Conservation (phyloP, 306 rosid genomes). For the Amphicarpaea edgeworthii region DNA sequence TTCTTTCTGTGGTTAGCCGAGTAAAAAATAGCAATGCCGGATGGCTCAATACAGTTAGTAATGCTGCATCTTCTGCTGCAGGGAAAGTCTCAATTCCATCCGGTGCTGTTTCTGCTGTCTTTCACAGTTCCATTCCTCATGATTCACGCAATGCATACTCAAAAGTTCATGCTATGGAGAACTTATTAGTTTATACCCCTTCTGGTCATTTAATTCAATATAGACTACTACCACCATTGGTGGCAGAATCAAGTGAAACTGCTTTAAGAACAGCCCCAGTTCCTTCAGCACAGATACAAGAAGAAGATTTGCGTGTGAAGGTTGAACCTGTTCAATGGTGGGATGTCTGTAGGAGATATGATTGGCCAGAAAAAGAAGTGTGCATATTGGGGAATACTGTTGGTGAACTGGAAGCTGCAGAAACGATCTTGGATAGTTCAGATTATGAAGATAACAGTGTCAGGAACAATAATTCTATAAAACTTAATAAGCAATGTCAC, state of each 20-base stretch:
- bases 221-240: slow-evolving; percentile 73
- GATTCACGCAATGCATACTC: slow-evolving; percentile 52
- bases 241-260: slow-evolving; percentile 71
- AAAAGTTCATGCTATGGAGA: slow-evolving; percentile 72
- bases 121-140: slow-evolving; percentile 71
- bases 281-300: slow-evolving; percentile 73
- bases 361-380: slow-evolving; percentile 93
- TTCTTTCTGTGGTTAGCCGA: slow-evolving; percentile 95
- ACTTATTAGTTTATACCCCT: slow-evolving; percentile 83
- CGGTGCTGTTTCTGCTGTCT: slow-evolving; percentile 90
- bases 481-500: slow-evolving; percentile 64
- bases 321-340: slow-evolving; percentile 98
- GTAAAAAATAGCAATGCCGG: slow-evolving; percentile 79
- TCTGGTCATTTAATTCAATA: slow-evolving; percentile 86
- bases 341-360: slow-evolving; percentile 91
- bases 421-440: slow-evolving; percentile 60
- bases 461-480: slow-evolving; percentile 55
- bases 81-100: slow-evolving; percentile 81
- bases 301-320: slow-evolving; percentile 85
- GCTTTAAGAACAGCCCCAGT: slow-evolving; percentile 56
- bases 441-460: slow-evolving; percentile 56
- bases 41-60: slow-evolving; percentile 90
- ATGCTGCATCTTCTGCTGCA: slow-evolving; percentile 87
- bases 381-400: slow-evolving; percentile 56
- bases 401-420: slow-evolving; percentile 56